A percentile compares a stretch with the other conserved stretches of the same genome.
Conservation (phyloP, 768 basidiomycete species). For the Tephrocybe sp. region DNA sequence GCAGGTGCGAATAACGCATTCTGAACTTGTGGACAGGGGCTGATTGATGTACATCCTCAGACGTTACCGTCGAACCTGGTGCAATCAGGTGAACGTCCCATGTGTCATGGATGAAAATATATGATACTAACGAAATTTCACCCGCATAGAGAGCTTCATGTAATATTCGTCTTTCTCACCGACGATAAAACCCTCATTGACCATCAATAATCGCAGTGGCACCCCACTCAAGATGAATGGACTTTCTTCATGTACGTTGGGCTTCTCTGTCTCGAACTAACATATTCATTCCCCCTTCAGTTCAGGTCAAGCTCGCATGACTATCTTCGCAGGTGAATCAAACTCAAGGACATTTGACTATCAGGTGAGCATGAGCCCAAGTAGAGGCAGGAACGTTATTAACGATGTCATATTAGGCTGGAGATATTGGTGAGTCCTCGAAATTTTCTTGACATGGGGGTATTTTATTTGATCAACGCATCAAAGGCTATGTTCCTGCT, state of each 20-base stretch:
- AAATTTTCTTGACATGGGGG: background rate
- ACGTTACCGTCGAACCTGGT: conserved; percentile 56
- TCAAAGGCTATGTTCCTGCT: conserved; percentile 53
- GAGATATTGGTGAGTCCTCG: conserved; percentile 48
- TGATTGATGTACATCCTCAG: conserved; percentile 17
- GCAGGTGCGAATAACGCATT: conserved; percentile 25
- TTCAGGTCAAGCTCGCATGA: conserved; percentile 51
- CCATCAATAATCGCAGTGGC: conserved; percentile 45
- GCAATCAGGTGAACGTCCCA: conserved; percentile 40
- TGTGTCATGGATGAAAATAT: background rate
- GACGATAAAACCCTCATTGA: background rate
- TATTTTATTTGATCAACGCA: conserved; percentile 3
- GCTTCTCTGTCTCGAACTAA: background rate
- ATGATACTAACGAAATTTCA: conserved; percentile 3
- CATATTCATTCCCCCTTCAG: conserved; percentile 23
- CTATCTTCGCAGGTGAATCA: conserved; percentile 49
- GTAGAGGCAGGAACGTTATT: background rate
- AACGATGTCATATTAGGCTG: conserved; percentile 30
- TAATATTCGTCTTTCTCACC: conserved; percentile 22
- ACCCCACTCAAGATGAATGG: conserved; percentile 69
- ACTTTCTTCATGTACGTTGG: conserved; percentile 45
- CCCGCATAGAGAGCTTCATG: conserved; percentile 49
- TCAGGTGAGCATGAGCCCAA: conserved; percentile 28
- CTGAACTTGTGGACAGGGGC: background rate
- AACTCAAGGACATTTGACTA: conserved; percentile 62